These are phyloP conservation scores for Erigeron canadensis DNA, from an alignment of 129 eudicot genomes.

Conservation along the genomic window DNA sequence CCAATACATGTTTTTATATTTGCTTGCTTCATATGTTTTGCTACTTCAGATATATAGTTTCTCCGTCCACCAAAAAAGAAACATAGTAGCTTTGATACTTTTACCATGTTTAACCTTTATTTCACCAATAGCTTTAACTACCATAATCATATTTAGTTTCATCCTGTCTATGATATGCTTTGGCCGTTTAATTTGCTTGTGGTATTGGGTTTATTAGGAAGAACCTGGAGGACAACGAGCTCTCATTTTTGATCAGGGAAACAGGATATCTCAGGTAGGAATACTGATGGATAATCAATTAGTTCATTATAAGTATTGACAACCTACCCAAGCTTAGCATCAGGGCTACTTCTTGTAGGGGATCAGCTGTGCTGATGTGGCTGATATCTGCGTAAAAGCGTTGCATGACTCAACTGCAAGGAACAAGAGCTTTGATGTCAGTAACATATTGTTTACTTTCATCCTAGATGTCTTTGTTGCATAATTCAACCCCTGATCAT, in stretches of 20 bases:
- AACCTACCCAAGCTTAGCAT: conserved; percentile 15
- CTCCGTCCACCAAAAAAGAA: not conserved
- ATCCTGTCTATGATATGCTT: not conserved
- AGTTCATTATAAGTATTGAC: not conserved
- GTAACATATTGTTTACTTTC: conserved; percentile 30
- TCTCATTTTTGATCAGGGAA: conserved; percentile 96
- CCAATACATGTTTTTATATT: no score
- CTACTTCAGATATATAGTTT: not conserved
- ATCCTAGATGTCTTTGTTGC: conserved; percentile 15
- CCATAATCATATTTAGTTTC: not conserved
- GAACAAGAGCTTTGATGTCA: conserved; percentile 96
- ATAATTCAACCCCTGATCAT: conserved; percentile 8
- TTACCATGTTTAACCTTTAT: not conserved
- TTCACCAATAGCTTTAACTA: not conserved
- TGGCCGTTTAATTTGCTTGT: conserved; percentile 5
- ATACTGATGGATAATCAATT: conserved; percentile 1
- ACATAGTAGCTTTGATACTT: not conserved
- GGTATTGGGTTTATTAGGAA: conserved; percentile 51
- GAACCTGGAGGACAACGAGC: conserved; percentile 99
- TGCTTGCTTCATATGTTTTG: no score
- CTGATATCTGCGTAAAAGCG: conserved; percentile 97
- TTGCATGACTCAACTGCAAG: conserved; percentile 96
- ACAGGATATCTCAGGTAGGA: conserved; percentile 89
- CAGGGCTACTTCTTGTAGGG: conserved; percentile 50
- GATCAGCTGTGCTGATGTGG: conserved; percentile 98